Evolutionary conservation across 1,139 yeast species (phyloP), one percentile per base, ranked within the genome.

Genomic region (Pichia sp.): DNA sequence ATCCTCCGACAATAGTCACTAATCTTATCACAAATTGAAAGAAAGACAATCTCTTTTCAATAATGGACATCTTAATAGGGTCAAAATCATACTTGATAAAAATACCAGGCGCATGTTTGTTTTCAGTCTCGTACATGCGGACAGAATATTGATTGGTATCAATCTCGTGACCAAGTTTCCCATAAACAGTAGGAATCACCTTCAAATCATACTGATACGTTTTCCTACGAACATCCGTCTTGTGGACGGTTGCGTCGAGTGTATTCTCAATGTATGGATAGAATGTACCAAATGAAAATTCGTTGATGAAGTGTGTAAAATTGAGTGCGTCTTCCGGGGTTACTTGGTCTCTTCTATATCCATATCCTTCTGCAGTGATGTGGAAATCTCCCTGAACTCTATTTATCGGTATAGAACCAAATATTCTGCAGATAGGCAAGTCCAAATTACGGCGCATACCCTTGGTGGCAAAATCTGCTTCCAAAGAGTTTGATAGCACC

Each of bases 141-240:
- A 86, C 72, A 0, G 96, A 79, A 58, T 85, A 91, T 59, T 88
- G 97, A 53, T 82, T 81, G 6, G 98, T 87, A 41, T 81, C 81
- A 12, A 91, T 66, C 19, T 63, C 68, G 11, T 78, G 66, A 3
- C 96, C 95, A 38, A 86, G 63, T 48, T 81, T 77, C 39, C 69
- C 70, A 53, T 80, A 87, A 5, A 69, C 58, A 0, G 96, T 86
- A 10, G 98, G 96, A 5, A 93, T 94, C 9, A 91, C 85, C 18
- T 81, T 75, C 45, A 88, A 55, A 50, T 69, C 75, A 56, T 91
- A 91, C 39, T 73, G 74, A 57, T 67, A 80, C 2, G 64, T 61
- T 32, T 54, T 58, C n/a, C 40, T 28, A 6, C 44, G 42, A 4
- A 67, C 67, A 3, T 58, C 55, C 2, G 86, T 72, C 19, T 62